Percentiles rank a stretch among this genome's conserved stretches.
Conservation (phyloP, 169 alveolate genomes). For the Eimeria brunetti region DNA sequence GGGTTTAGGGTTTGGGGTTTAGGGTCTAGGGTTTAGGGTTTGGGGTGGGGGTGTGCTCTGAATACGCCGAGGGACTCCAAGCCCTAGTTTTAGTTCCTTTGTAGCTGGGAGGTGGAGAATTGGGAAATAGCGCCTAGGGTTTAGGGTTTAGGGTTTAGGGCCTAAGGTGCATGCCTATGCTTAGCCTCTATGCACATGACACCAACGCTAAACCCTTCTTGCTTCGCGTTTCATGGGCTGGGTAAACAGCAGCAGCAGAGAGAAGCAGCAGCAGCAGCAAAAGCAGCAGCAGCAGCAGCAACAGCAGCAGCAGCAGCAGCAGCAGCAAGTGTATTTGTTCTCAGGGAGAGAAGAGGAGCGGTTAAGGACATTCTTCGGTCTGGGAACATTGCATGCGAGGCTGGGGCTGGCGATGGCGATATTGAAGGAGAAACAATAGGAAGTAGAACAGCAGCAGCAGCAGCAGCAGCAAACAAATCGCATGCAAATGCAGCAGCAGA, state of each 20-base stretch:
- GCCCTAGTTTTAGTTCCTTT: no score
- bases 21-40: not conserved
- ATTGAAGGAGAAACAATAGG: not conserved
- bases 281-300: no score
- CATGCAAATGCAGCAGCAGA: not conserved
- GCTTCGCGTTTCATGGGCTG: no score
- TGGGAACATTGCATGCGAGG: constrained; percentile 23
- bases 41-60: no score
- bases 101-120: no score
- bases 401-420: not conserved
- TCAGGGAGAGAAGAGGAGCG: constrained; percentile 51
- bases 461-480: not conserved
- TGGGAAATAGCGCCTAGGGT: not conserved
- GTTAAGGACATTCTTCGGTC: constrained; percentile 71
- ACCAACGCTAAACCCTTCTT: not conserved
- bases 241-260: no score
- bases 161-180: no score
- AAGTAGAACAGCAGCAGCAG: not conserved
- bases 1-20: not conserved
- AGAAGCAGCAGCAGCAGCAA: no score
- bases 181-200: not conserved
- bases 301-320: not conserved
- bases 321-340: not conserved
- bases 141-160: no score
- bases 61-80: no score